Evolutionary conservation across 2,329 filamentous ascomycete genomes (phyloP).

Genomic region (Arthroderma sp.): DNA sequence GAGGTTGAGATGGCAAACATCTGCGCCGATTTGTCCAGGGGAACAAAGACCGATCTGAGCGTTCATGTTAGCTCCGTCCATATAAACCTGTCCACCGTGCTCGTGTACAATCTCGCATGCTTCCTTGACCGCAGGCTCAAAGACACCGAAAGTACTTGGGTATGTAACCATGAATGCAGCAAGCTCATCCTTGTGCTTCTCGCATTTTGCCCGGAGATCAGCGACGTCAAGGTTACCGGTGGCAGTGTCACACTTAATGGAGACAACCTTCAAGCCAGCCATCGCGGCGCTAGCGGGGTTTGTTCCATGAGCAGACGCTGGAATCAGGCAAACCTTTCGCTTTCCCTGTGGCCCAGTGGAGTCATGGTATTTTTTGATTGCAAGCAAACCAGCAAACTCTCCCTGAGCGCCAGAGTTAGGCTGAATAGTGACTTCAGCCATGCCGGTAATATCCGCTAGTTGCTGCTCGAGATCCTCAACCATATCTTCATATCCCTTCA

Average conservation of each 20-base stretch:
- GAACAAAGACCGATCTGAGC: slow-evolving; percentile 93
- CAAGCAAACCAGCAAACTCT: slow-evolving; percentile 79
- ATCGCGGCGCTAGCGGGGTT: slow-evolving; percentile 92
- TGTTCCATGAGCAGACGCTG: slow-evolving; percentile 87
- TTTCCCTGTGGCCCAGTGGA: slow-evolving; percentile 46
- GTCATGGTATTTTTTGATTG: slow-evolving; percentile 75
- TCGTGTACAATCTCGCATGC: slow-evolving; percentile 76
- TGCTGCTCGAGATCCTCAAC: slow-evolving; percentile 62
- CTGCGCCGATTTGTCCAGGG: slow-evolving; percentile 85
- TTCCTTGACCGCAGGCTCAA: slow-evolving; percentile 77
- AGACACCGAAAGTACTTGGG: slow-evolving; percentile 87
- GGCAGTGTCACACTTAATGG: slow-evolving; percentile 75
- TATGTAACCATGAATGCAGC: slow-evolving; percentile 96
- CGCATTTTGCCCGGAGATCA: slow-evolving; percentile 76
- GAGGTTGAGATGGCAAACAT: slow-evolving; percentile 92
- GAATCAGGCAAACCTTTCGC: slow-evolving; percentile 86
- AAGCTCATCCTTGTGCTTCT: slow-evolving; percentile 73
- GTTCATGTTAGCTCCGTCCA: slow-evolving; percentile 99
- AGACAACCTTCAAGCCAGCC: slow-evolving; percentile 88
- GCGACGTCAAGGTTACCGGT: slow-evolving; percentile 82
- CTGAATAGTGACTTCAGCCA: slow-evolving; percentile 78
- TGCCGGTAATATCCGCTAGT: slow-evolving; percentile 71
- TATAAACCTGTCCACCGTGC: slow-evolving; percentile 87
- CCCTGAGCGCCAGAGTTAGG: slow-evolving; percentile 95
- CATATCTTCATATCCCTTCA: slow-evolving; percentile 55